Evolutionary conservation across 2,329 filamentous ascomycete species (phyloP), one percentile per base, ranked within the genome.

Genomic region (Penicillium olsonii): DNA sequence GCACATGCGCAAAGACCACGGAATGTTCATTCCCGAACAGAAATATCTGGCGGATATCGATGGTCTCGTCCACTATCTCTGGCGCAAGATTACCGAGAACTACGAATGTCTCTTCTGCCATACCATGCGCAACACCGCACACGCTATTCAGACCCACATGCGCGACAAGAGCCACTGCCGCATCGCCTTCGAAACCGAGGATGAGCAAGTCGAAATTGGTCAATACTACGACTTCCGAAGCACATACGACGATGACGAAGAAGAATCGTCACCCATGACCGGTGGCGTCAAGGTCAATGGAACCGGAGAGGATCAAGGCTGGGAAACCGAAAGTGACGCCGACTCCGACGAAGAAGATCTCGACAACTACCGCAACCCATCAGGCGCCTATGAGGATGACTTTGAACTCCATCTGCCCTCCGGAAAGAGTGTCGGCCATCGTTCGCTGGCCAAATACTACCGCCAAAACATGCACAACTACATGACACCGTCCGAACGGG

Each of bases 181-280:
- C 82, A 95, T 99, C 60, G 92, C 90, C 0, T 99, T 92, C 69
- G 85, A 87, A 43, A 87, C 85, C 0, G 90, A 96, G 67, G 87
- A 88, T 29, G 91, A 97, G 66, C 90, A 96, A 75, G 81, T 97
- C 24, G 90, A 95, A 48, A 90, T 99, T 64, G 94, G 94, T 48
- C 90, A 97, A 57, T 96, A 90, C 71, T 99, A 99, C 72, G 94
- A 99, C 68, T 99, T 99, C 80, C 83, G 89, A 57, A 89, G 88
- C 73, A 96, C 94, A 1, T 99, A 99, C 70, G 94, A 91, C 0
- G 94, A 97, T 63, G 84, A 80, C 10, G 88, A 81, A 47, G 83
- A 82, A 1, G 82, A 83, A 5, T 83, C 85, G 12, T 75, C 70
- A 24, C 61, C 74, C 38, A 71, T 73, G 11, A 75, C 74, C 42